Conservation (phyloP, 495 filamentous ascomycete species). For the Podospora sp. region DNA sequence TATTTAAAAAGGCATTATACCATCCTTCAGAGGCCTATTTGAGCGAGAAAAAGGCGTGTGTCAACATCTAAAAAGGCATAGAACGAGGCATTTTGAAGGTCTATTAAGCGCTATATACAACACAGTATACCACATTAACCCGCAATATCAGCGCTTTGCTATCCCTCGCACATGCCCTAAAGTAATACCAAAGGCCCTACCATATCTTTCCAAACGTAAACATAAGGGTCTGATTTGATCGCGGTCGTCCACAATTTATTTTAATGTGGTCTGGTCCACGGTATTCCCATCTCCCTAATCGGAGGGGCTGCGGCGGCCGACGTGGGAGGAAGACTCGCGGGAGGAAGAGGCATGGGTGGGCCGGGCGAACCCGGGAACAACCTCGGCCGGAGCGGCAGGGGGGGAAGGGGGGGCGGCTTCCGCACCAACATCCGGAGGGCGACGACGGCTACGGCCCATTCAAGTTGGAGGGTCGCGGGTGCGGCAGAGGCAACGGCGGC, state of each 20-base stretch:
- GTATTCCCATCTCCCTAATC: background rate
- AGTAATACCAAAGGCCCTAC: too few relatives aligned
- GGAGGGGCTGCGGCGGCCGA: background rate
- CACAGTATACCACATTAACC: too few relatives aligned
- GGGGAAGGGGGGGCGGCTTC: background rate
- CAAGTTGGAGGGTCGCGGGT: too few relatives aligned
- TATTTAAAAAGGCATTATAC: too few relatives aligned
- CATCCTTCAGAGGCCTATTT: too few relatives aligned
- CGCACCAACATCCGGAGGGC: background rate
- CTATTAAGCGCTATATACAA: too few relatives aligned
- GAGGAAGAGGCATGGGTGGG: background rate
- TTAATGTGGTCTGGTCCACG: conserved; percentile 10
- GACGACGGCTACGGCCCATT: background rate
- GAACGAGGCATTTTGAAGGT: too few relatives aligned
- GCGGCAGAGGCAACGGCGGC: conserved; percentile 1
- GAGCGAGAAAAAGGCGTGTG: too few relatives aligned
- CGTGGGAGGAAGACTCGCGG: background rate
- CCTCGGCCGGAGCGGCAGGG: background rate
- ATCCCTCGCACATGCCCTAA: too few relatives aligned
- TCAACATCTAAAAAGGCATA: too few relatives aligned
- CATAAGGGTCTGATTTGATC: background rate
- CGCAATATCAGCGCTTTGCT: too few relatives aligned
- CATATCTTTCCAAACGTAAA: too few relatives aligned
- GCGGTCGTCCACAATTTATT: background rate
- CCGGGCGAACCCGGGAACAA: background rate